Conservation (phyloP, 108 stramenopile species). For the Epipyxis sp. region DNA sequence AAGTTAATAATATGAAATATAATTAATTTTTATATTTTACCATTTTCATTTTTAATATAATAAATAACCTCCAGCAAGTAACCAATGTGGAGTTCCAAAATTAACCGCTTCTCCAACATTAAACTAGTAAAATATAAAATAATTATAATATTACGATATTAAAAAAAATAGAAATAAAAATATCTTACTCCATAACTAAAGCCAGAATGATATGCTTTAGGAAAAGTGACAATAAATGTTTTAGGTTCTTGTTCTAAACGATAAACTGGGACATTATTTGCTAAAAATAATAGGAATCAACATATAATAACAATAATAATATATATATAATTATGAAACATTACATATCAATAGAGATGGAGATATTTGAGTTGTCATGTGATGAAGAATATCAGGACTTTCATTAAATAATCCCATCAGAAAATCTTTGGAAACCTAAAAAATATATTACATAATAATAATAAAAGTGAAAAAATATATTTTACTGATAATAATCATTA, state of each 20-base stretch:
- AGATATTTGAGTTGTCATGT: slow-evolving; percentile 82
- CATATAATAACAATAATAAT: background rate
- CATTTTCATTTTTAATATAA: slow-evolving; percentile 44
- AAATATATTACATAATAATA: background rate
- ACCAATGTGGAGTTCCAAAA: slow-evolving; percentile 89
- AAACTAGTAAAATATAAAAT: slow-evolving; percentile 42
- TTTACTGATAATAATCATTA: background rate
- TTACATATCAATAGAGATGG: slow-evolving; percentile 64
- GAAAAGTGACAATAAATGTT: slow-evolving; percentile 89
- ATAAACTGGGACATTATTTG: slow-evolving; percentile 77
- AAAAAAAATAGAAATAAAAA: background rate
- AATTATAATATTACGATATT: background rate
- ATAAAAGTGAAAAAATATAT: background rate
- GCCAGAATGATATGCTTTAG: slow-evolving; percentile 90
- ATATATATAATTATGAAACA: background rate
- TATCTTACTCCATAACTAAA: slow-evolving; percentile 70
- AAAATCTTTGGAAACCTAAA: slow-evolving; percentile 41
- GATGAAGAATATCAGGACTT: slow-evolving; percentile 48
- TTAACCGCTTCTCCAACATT: slow-evolving; percentile 90
- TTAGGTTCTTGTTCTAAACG: slow-evolving; percentile 81
- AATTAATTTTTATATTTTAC: no score
- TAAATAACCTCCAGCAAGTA: slow-evolving; percentile 78
- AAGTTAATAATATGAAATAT: no score
- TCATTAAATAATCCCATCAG: slow-evolving; percentile 72
- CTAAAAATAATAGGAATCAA: slow-evolving; percentile 34